Evolutionary conservation across 2,329 filamentous ascomycete species (phyloP), one percentile per base, ranked within the genome.

Genomic region (Penicillium sp.): DNA sequence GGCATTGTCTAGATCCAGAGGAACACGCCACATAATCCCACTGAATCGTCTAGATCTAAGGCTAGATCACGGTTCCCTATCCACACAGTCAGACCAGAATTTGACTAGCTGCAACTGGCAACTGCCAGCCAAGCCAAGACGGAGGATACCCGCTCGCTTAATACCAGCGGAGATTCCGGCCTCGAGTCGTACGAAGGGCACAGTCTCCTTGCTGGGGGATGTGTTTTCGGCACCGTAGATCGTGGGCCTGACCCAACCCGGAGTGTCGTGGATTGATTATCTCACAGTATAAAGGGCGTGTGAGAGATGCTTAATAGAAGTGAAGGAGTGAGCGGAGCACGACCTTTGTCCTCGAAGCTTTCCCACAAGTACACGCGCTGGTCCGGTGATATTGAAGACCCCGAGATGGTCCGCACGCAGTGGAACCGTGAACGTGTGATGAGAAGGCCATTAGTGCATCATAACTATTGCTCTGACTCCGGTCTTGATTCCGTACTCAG

Each of bases 21-120:
- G 41, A 56, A 59, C 41, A 55, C 54, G 59, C 59, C 56, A 57
- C 54, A 17, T 38, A 5, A 57, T 54, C 17, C 49, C 28, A 45
- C 50, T 47, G n/a, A 31, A 31, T 31, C 25, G 15, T 47, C 31
- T 47, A 54, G 52, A 58, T 57, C 53, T 31, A 8, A 55, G 42
- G 42, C 55, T 58, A 54, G 35, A 50, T 47, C 37, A 41, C 5
- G 5, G 28, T 45, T 35, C 10, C 37, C 5, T 4, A 38, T 14
- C 28, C 22, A n/a, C 15, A 43, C 15, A 31, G 7, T n/a, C 17
- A 34, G 52, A 48, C 45, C 41, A 25, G 14, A 48, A 38, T 22
- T 28, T 35, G 38, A 20, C 20, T 5, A 14, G n/a, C 31, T 35
- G 4, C n/a, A 35, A 34, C 31, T 49, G 45, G 2, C 31, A 31